Evolutionary conservation across 176 grass and related monocot species (phyloP), one percentile per base, ranked within the genome.

Genomic region (Avena sativa): DNA sequence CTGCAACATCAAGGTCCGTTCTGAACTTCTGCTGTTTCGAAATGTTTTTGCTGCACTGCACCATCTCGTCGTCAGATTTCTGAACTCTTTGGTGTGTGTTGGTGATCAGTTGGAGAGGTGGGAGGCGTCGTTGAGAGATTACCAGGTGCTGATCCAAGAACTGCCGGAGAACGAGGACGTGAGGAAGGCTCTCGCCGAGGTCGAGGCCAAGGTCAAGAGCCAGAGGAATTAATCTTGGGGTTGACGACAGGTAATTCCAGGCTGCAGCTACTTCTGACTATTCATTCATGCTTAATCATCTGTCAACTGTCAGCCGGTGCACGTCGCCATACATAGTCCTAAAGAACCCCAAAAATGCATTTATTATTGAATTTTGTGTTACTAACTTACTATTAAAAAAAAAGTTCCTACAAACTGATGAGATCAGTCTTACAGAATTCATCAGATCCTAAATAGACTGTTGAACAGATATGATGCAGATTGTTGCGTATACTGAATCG

Each of bases 101-200:
- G 13, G 15, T 63, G 71, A 36, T 92, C 53, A 98, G 96, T n/a
- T 96, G 90, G 90, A 96, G 84, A 99, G 88, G 8, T 97, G 97
- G 97, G 92, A 99, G 78, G 92, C 94, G 66, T 90, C 91, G 10
- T 48, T 93, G 67, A 93, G 90, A 87, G 97, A 99, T 85, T 99
- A 97, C 78, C 82, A 93, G 82, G 85, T 94, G 76, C 68, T 99
- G 59, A 56, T 95, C 72, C 92, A 94, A 92, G 94, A 96, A 59
- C 87, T 93, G 32, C 94, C 94, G 6, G 92, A 88, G 81, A 96
- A 97, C 10, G 92, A 97, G 79, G 94, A 97, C 77, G 91, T 97
- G 69, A 92, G 72, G 47, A 93, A 84, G 89, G 92, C 89, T 4
- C 76, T 99, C 1, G 87, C 87, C 9, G 91, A 97, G 74, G 92